phyloP scores from a whole-genome alignment of 495 filamentous ascomycete genomes.

The Xylaria palmicola region DNA sequence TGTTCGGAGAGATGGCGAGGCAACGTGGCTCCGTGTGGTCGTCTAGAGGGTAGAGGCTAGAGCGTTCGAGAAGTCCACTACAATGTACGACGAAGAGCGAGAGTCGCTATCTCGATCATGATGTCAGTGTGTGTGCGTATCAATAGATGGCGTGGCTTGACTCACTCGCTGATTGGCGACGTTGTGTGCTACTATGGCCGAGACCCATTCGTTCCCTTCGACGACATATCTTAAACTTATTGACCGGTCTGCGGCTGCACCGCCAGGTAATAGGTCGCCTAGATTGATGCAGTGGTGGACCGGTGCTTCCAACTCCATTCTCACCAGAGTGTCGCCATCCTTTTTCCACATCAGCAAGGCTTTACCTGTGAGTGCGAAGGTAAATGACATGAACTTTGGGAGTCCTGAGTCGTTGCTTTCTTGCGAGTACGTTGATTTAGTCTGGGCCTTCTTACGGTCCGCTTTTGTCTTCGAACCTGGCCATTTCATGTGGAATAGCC shows the following conservation, averaged over 20 bases:
- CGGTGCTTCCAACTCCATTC: slow-evolving; percentile 1
- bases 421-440: slow-evolving; percentile 5
- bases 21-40: slow-evolving; percentile 1
- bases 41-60: slow-evolving; percentile 5
- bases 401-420: not conserved
- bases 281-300: not conserved
- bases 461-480: not conserved
- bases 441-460: not conserved
- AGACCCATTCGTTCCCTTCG: slow-evolving; percentile 6
- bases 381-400: slow-evolving; percentile 18
- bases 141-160: not conserved
- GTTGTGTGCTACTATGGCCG: not conserved
- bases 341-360: slow-evolving; percentile 18
- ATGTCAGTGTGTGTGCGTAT: not conserved
- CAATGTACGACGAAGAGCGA: slow-evolving; percentile 3
- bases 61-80: slow-evolving; percentile 3
- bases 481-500: not conserved
- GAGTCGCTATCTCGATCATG: not conserved
- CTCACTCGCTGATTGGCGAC: slow-evolving; percentile 4
- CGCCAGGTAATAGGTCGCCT: not conserved
- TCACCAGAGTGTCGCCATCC: slow-evolving; percentile 1
- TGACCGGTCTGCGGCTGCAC: not conserved
- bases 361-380: slow-evolving; percentile 13
- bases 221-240: slow-evolving; percentile 4
- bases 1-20: slow-evolving; percentile 10